Base-by-base conservation (phyloP, 2,329 filamentous ascomycete species). In the Cladosporium sp. region DNA sequence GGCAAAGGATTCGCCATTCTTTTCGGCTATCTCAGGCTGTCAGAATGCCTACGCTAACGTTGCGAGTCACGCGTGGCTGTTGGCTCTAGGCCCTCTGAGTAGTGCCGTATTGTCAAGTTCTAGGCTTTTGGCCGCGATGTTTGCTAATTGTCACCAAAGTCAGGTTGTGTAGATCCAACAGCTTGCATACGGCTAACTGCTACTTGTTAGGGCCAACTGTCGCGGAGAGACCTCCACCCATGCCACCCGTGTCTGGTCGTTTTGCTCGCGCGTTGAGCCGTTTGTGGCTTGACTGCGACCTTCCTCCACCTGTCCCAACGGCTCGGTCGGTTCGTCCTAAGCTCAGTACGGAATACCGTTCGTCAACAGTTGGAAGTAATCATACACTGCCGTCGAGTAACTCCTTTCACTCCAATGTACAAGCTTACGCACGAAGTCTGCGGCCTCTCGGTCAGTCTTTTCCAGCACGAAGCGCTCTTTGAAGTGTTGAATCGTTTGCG, bases 311-410 rank as follows among this genome's bases (percentile, higher is more conserved):
- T 5, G 28, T 4, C 25, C 28, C 25, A 47, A 47, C 43, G 43
- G 43, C 43, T 15, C n/a, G 14, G 43, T 14, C 15, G 6, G 15
- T 30, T 30, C 43, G 12, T 47, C 20, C 43, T n/a, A 57, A 14
- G 9, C 12, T 30, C 82, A 96, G 72, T 95, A 97, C 36, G 94
- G 94, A 73, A 99, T 99, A 6, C 93, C 94, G 72, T 99, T 97
- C 34, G 94, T 97, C 76, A 97, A 78, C 69, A 97, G 79, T 80
- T 99, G 94, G 81, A 97, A 99, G 74, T 96, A 90, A 77, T 99
- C 95, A 74, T 99, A 99, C 50, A 93, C 88, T 65, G 90, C 92
- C 1, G 94, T 99, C 59, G 89, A 92, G 72, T 94, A 90, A 76
- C 90, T 97, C 60, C 87, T 84, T 70, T 94, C 90, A 72, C 92